Percentiles rank a stretch among this genome's conserved stretches.
phyloP scores from a whole-genome alignment of 129 eudicot species.

The Lonicera japonica region DNA sequence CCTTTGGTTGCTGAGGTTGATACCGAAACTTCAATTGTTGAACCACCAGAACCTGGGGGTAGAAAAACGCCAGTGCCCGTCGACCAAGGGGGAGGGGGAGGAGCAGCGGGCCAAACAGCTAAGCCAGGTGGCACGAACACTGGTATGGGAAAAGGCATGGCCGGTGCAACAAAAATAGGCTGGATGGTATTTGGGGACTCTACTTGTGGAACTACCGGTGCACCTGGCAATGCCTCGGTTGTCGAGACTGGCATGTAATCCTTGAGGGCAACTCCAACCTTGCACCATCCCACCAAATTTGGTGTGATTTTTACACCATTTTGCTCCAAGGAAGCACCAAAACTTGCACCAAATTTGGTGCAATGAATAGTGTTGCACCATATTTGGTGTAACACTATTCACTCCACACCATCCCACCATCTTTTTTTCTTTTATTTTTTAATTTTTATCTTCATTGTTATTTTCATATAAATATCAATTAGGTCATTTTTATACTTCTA shows the following conservation, averaged over 20 bases:
- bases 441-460: no score
- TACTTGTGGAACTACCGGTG: slow-evolving; percentile 21
- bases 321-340: no score
- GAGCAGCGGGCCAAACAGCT: slow-evolving; percentile 43
- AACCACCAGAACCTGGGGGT: slow-evolving; percentile 49
- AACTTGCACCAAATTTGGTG: no score
- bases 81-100: slow-evolving; percentile 52
- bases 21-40: slow-evolving; percentile 15
- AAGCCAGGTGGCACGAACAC: slow-evolving; percentile 46
- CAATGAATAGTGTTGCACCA: no score
- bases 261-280: no score
- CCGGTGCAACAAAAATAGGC: slow-evolving; percentile 53
- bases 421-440: no score
- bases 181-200: slow-evolving; percentile 49
- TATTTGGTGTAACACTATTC: no score
- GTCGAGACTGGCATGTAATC: slow-evolving; percentile 42
- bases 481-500: no score
- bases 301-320: no score
- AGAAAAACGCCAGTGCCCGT: slow-evolving; percentile 90
- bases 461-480: no score
- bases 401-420: no score
- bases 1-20: not conserved
- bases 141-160: slow-evolving; percentile 43
- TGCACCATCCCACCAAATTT: no score
- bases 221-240: slow-evolving; percentile 40